A percentile compares a stretch with the other conserved stretches of the same genome.
These are phyloP conservation scores for Jatropha curcas DNA, from an alignment of 345 rosid species.

Conservation along the genomic window DNA sequence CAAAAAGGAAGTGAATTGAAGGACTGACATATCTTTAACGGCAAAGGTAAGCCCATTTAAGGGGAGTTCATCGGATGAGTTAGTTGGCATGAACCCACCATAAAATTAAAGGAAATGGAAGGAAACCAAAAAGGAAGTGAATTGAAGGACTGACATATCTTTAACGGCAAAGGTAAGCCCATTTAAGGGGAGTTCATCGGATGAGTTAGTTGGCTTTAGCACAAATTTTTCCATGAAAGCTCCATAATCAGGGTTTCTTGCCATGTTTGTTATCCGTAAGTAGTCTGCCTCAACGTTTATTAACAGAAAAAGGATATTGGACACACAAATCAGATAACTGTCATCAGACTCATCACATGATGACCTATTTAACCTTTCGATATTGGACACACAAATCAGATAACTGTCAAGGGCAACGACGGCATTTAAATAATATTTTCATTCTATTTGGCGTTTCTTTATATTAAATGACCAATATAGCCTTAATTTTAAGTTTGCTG, in stretches of 20 bases:
- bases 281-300: neutral
- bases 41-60: conserved; percentile 72
- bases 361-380: conserved; percentile 1
- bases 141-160: conserved; percentile 60
- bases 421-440: neutral
- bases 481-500: neutral
- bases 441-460: neutral
- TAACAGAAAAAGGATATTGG: neutral
- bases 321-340: neutral
- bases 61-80: conserved; percentile 51
- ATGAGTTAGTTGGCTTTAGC: conserved; percentile 50
- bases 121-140: neutral
- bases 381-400: too few relatives aligned
- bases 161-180: conserved; percentile 84
- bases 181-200: conserved; percentile 49
- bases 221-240: conserved; percentile 79
- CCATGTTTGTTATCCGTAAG: conserved; percentile 43
- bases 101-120: neutral
- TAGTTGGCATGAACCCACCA: neutral
- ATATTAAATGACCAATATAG: neutral
- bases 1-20: neutral
- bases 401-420: neutral
- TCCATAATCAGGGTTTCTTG: conserved; percentile 53
- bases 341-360: too few relatives aligned
- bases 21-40: conserved; percentile 80